Conservation (phyloP, 768 basidiomycete genomes). For the Gautieria morchelliformis region DNA sequence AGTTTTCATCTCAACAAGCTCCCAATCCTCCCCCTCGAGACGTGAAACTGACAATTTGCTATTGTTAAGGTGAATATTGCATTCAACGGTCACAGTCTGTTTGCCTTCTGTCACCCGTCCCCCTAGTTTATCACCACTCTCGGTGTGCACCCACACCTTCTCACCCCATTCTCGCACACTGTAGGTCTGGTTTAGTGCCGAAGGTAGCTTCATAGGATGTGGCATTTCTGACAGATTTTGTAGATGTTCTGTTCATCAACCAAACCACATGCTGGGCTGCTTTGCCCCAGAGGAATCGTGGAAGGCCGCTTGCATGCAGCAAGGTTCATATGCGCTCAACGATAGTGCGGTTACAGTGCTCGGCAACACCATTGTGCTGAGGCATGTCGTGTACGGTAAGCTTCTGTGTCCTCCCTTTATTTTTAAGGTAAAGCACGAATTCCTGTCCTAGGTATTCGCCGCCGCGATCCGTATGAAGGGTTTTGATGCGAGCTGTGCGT, state of each 20-base stretch:
- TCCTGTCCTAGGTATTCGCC: slow-evolving; percentile 32
- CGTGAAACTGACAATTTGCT: background rate
- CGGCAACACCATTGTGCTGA: slow-evolving; percentile 35
- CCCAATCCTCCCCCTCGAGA: too few species aligned
- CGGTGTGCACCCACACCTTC: slow-evolving; percentile 17
- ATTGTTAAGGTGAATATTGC: background rate
- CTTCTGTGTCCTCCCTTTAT: slow-evolving; percentile 28
- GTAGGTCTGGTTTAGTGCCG: background rate
- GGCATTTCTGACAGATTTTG: too few species aligned
- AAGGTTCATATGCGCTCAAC: slow-evolving; percentile 26
- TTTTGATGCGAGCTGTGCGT: slow-evolving; percentile 26
- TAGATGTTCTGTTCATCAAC: slow-evolving; percentile 28
- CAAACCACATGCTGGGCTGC: slow-evolving; percentile 23
- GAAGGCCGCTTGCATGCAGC: slow-evolving; percentile 23
- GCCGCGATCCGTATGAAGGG: slow-evolving; percentile 32
- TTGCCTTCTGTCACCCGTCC: slow-evolving; percentile 10
- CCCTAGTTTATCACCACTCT: slow-evolving; percentile 14
- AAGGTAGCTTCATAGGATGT: background rate
- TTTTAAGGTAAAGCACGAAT: slow-evolving; percentile 23
- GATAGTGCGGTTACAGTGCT: slow-evolving; percentile 30
- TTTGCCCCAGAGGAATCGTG: slow-evolving; percentile 1
- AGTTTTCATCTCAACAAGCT: background rate
- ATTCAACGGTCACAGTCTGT: slow-evolving; percentile 10
- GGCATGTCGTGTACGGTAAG: slow-evolving; percentile 32
- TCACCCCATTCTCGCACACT: slow-evolving; percentile 19